Percentiles rank a stretch among this genome's conserved stretches.
phyloP scores from a whole-genome alignment of 441 rosid genomes.

The Euphorbia celastroides region DNA sequence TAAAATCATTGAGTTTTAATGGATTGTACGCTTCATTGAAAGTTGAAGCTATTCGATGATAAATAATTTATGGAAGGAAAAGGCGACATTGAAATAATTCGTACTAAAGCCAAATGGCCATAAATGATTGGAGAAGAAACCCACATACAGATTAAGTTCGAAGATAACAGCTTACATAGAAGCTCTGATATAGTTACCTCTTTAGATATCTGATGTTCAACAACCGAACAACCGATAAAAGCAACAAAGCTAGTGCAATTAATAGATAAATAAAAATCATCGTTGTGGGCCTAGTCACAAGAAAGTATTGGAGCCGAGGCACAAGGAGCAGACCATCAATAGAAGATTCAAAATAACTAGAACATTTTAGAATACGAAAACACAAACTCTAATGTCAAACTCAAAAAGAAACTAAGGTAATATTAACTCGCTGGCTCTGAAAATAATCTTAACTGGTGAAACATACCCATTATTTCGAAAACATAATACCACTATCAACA shows the following conservation, averaged over 20 bases:
- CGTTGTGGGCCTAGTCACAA: background rate
- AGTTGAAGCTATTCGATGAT: background rate
- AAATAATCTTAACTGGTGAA: background rate
- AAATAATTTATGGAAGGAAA: background rate
- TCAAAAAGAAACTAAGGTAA: background rate
- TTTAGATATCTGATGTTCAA: background rate
- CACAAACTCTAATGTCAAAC: too few relatives aligned
- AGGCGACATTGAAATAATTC: background rate
- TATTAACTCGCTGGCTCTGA: background rate
- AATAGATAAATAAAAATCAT: background rate
- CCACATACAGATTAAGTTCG: background rate
- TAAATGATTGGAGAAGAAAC: background rate
- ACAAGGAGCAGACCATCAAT: background rate
- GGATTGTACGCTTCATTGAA: background rate
- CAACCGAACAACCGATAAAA: background rate
- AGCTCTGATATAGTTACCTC: background rate
- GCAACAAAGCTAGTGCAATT: background rate
- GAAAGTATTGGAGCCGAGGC: background rate
- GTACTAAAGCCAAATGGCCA: background rate
- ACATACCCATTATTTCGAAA: background rate
- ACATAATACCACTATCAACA: background rate
- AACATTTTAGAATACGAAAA: too few relatives aligned
- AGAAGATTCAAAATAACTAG: background rate
- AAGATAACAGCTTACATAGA: background rate
- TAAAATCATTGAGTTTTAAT: background rate